Evolutionary conservation across 2,329 filamentous ascomycete genomes (phyloP).

Genomic region (Pseudogymnoascus sp.): DNA sequence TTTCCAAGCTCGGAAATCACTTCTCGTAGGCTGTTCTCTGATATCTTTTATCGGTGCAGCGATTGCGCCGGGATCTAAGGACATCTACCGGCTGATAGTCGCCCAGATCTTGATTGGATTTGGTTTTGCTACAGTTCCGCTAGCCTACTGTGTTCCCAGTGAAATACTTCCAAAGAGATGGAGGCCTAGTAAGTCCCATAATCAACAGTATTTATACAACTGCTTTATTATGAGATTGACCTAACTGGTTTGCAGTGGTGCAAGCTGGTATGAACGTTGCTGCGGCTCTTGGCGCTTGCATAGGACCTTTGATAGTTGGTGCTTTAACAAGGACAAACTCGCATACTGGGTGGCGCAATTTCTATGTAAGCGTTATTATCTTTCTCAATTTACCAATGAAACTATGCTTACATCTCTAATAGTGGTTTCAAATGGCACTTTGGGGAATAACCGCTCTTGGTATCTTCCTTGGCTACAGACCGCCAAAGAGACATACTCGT

Average conservation of each 20-base stretch:
- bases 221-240: background rate
- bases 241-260: background rate
- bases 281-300: slow-evolving; percentile 10
- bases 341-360: slow-evolving; percentile 8
- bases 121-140: slow-evolving; percentile 13
- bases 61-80: slow-evolving; percentile 10
- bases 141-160: slow-evolving; percentile 13
- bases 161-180: slow-evolving; percentile 12
- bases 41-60: slow-evolving; percentile 13
- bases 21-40: slow-evolving; percentile 9
- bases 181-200: slow-evolving; percentile 13
- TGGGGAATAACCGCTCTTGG: slow-evolving; percentile 11
- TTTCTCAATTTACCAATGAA: background rate
- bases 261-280: slow-evolving; percentile 10
- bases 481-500: slow-evolving; percentile 13
- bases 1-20: slow-evolving; percentile 11
- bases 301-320: slow-evolving; percentile 11
- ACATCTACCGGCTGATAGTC: slow-evolving; percentile 13
- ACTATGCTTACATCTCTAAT: background rate
- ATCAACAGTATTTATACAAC: background rate
- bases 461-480: slow-evolving; percentile 12
- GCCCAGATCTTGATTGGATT: slow-evolving; percentile 14
- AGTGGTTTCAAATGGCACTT: slow-evolving; percentile 11
- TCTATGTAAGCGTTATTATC: background rate
- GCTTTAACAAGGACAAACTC: slow-evolving; percentile 9